Conservation (phyloP, 2,329 filamentous ascomycete genomes). For the Hypoxylon sp. region DNA sequence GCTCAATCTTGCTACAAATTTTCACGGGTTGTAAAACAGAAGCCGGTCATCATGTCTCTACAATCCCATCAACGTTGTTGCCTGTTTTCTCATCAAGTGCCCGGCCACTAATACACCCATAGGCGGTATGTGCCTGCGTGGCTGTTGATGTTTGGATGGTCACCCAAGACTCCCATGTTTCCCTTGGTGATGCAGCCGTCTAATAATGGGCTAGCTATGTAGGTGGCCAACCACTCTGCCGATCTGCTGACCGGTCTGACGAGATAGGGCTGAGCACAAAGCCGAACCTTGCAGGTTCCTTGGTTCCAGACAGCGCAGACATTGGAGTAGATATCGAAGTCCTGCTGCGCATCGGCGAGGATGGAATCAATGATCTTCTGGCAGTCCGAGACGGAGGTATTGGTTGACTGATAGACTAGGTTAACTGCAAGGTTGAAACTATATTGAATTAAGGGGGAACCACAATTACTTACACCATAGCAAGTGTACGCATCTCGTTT, state of each 20-base stretch:
- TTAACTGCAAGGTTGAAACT: constrained; percentile 10
- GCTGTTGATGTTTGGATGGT: constrained; percentile 49
- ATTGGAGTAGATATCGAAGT: constrained; percentile 45
- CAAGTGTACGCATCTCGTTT: constrained; percentile 51
- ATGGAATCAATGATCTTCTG: constrained; percentile 46
- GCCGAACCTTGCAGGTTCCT: constrained; percentile 47
- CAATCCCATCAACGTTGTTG: not conserved
- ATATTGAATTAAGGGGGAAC: not conserved
- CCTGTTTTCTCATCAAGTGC: not conserved
- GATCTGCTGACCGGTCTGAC: constrained; percentile 47
- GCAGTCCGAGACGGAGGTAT: constrained; percentile 46
- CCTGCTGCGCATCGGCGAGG: constrained; percentile 36
- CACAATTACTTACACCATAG: constrained; percentile 45
- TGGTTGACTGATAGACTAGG: constrained; percentile 34
- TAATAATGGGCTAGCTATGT: constrained; percentile 45
- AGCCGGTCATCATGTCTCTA: not conserved
- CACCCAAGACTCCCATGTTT: constrained; percentile 47
- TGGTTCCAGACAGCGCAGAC: constrained; percentile 49
- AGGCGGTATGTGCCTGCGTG: constrained; percentile 49
- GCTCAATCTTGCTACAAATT: not conserved
- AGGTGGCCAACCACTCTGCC: constrained; percentile 47
- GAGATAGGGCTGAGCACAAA: constrained; percentile 49
- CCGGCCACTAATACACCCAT: constrained; percentile 39
- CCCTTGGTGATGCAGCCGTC: constrained; percentile 43
- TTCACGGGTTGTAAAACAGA: constrained; percentile 6